These are phyloP conservation scores for Phytophthora uliginosa DNA, from an alignment of 352 stramenopile species.

Conservation along the genomic window DNA sequence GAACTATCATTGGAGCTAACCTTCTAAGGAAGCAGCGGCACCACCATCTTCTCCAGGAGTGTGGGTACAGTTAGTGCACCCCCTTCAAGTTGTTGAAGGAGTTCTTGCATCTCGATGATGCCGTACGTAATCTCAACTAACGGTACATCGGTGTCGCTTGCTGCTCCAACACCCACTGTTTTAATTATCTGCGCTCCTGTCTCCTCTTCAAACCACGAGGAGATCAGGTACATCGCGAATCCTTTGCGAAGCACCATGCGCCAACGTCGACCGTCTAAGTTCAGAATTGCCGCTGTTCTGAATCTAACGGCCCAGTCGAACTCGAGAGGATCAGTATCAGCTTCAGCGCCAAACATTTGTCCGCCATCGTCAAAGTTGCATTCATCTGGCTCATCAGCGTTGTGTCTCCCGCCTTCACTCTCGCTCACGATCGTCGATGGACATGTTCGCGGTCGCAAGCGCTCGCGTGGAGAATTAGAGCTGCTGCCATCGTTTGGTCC, in stretches of 20 bases:
- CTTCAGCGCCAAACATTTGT: constrained; percentile 12
- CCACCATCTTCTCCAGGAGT: constrained; percentile 19
- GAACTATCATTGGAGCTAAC: not conserved
- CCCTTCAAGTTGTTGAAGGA: constrained; percentile 38
- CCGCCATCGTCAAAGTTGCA: constrained; percentile 19
- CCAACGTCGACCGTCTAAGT: constrained; percentile 22
- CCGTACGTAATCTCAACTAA: constrained; percentile 21
- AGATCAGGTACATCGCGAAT: constrained; percentile 21
- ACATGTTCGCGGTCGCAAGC: constrained; percentile 54
- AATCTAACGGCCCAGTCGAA: constrained; percentile 24
- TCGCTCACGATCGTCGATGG: constrained; percentile 59
- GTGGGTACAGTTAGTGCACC: constrained; percentile 23
- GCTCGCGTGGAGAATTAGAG: constrained; percentile 21
- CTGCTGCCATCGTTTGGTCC: constrained; percentile 6
- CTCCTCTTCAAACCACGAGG: constrained; percentile 40
- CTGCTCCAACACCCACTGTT: constrained; percentile 4
- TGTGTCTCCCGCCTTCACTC: constrained; percentile 26
- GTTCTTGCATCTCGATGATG: constrained; percentile 20
- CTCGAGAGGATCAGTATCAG: constrained; percentile 19
- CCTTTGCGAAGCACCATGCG: constrained; percentile 29
- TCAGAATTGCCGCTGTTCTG: constrained; percentile 23
- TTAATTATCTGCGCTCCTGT: constrained; percentile 29
- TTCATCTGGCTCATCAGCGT: constrained; percentile 10
- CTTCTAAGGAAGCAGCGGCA: constrained; percentile 22
- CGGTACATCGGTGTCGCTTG: constrained; percentile 1